Evolutionary conservation across 2,329 filamentous ascomycete species (phyloP), one percentile per base, ranked within the genome.

Genomic region (Beauveria caledonica): DNA sequence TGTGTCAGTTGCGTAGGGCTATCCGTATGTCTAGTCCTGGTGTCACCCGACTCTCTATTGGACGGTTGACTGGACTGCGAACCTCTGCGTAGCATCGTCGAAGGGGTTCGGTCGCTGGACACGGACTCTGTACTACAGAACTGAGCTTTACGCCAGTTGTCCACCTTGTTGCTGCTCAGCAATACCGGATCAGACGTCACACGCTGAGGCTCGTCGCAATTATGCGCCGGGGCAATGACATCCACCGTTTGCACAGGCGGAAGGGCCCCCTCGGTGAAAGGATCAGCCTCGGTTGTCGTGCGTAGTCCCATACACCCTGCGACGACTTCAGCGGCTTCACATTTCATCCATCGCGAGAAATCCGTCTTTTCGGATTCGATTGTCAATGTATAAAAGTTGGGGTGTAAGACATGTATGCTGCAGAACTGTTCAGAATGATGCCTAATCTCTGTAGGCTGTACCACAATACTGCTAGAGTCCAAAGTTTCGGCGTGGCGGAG

Each of bases 381-480:
- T 0, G 89, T 93, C 49, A 89, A 79, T 42, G 81, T 87, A 69
- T 90, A 92, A 71, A 94, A 93, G 71, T 92, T 92, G n/a, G 89
- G 87, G 69, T 94, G 90, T 17, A 94, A 74, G 6, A 90, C 73
- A 72, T 94, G 90, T 40, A 84, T 82, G 64, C 85, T 83, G 42
- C 88, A 81, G 70, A 90, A 92, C 21, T 81, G 81, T 66, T 93
- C 89, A 2, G 88, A 92, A 54, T 89, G 81, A 66, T 87, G 83
- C 5, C 89, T 80, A 60, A 94, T 90, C 65, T 92, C 86, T 4
- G 86, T 86, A 36, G 90, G 88, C 66, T 93, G 87, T 3, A 93
- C 81, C 67, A 92, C 88, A 48, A 93, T 82, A 59, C 90, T 87
- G 64, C 92, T 87, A 1, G 86, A 82, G 53, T 86, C 84, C 5